phyloP scores from a whole-genome alignment of 768 basidiomycete species.

The Suillus placidus region DNA sequence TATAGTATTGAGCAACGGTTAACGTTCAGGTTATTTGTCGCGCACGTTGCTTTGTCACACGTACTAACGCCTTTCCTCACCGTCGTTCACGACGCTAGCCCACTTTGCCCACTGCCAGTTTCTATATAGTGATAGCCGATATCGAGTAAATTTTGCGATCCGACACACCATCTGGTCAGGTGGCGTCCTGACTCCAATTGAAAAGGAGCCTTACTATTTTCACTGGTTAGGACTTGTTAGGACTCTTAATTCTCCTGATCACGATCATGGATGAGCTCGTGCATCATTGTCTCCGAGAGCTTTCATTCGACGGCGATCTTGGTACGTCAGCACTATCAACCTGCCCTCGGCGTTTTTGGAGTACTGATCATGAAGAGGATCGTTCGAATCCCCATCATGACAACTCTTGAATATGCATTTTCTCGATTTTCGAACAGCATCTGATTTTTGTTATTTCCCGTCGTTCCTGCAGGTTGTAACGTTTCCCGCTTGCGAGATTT shows the following conservation, averaged over 20 bases:
- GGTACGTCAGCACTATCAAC: slow-evolving; percentile 53
- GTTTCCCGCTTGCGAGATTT: slow-evolving; percentile 73
- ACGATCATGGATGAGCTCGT: slow-evolving; percentile 89
- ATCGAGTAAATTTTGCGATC: not conserved
- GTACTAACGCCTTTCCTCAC: slow-evolving; percentile 5
- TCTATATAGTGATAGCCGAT: not conserved
- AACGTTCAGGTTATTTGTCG: no score
- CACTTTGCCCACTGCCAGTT: not conserved
- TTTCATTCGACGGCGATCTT: slow-evolving; percentile 88
- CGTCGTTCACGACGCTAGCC: slow-evolving; percentile 8
- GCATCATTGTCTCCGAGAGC: slow-evolving; percentile 80
- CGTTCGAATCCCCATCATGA: slow-evolving; percentile 48
- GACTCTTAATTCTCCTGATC: not conserved
- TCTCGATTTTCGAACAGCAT: slow-evolving; percentile 18
- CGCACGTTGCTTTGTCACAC: not conserved
- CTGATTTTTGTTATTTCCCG: slow-evolving; percentile 14
- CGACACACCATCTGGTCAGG: slow-evolving; percentile 11
- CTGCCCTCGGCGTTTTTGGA: not conserved
- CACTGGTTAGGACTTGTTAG: not conserved
- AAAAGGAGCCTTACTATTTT: not conserved
- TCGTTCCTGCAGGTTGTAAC: slow-evolving; percentile 60
- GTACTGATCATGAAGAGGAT: slow-evolving; percentile 18
- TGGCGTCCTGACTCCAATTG: not conserved
- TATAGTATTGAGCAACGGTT: no score
- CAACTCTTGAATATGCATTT: slow-evolving; percentile 26